Evolutionary conservation across 1,284 basidiomycete genomes (phyloP).

Genomic region (Ganoderma boninense): DNA sequence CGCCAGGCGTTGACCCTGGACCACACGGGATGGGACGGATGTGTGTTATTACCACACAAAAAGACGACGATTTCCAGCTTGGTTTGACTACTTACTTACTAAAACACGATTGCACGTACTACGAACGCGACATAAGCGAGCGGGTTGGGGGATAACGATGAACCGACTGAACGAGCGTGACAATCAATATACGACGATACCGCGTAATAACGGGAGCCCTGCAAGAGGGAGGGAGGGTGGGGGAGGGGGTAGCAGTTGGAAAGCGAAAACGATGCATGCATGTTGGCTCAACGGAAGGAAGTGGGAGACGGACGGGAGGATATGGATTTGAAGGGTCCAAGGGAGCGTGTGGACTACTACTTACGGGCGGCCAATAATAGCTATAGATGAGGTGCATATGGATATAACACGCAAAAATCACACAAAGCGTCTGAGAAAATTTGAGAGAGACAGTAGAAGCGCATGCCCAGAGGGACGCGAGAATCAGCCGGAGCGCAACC

Average conservation of each 20-base stretch:
- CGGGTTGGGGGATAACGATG: slow-evolving; percentile 1
- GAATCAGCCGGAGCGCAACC: neutral
- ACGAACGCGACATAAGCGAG: neutral
- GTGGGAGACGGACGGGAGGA: neutral
- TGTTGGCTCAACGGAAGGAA: neutral
- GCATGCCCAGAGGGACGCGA: slow-evolving; percentile 29
- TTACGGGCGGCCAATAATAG: slow-evolving; percentile 34
- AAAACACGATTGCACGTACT: slow-evolving; percentile 3
- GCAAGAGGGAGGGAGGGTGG: neutral
- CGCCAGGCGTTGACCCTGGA: too few species aligned
- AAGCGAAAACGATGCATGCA: neutral
- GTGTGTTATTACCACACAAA: neutral
- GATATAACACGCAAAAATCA: slow-evolving; percentile 27
- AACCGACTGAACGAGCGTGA: slow-evolving; percentile 1
- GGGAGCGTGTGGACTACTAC: slow-evolving; percentile 32
- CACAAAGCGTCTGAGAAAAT: slow-evolving; percentile 24
- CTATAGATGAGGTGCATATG: slow-evolving; percentile 41
- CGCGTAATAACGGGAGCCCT: neutral
- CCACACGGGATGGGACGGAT: too few species aligned
- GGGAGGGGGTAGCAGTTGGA: neutral
- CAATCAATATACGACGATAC: neutral
- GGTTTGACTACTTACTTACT: slow-evolving; percentile 1
- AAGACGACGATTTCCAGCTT: neutral
- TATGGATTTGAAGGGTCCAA: slow-evolving; percentile 29
- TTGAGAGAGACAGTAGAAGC: slow-evolving; percentile 7